Conservation (phyloP, 2,329 filamentous ascomycete species). For the Cercospora citrullina region DNA sequence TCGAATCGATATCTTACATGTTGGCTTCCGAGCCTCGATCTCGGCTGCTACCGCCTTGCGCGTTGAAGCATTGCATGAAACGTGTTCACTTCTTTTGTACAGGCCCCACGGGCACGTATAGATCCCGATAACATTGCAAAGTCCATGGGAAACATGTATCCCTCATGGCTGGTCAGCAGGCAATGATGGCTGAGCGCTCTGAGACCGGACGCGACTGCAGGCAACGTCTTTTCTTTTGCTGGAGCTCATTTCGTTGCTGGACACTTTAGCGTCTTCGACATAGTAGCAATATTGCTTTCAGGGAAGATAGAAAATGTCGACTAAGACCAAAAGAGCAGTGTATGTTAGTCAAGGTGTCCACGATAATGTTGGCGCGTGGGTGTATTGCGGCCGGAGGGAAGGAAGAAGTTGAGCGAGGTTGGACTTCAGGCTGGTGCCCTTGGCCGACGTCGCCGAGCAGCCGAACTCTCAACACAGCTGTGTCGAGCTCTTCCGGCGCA, state of each 20-base stretch:
- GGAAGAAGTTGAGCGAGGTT: background rate
- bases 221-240: background rate
- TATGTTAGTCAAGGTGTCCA: background rate
- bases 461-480: slow-evolving; percentile 3
- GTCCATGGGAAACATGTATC: background rate
- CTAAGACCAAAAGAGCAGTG: background rate
- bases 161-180: background rate
- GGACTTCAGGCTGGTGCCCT: background rate
- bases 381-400: slow-evolving; percentile 1
- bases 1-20: background rate
- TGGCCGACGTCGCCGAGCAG: slow-evolving; percentile 8
- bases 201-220: background rate
- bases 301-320: background rate
- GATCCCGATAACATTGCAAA: background rate
- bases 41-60: background rate
- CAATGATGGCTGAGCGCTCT: background rate
- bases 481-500: slow-evolving; percentile 6
- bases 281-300: background rate
- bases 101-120: background rate
- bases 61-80: background rate
- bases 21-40: background rate
- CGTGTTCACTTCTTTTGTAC: background rate
- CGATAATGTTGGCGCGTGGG: background rate
- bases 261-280: background rate
- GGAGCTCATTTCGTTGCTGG: background rate